Evolutionary conservation across 306 rosid species (phyloP), one percentile per base, ranked within the genome.

Genomic region (Arachis hypogaea): DNA sequence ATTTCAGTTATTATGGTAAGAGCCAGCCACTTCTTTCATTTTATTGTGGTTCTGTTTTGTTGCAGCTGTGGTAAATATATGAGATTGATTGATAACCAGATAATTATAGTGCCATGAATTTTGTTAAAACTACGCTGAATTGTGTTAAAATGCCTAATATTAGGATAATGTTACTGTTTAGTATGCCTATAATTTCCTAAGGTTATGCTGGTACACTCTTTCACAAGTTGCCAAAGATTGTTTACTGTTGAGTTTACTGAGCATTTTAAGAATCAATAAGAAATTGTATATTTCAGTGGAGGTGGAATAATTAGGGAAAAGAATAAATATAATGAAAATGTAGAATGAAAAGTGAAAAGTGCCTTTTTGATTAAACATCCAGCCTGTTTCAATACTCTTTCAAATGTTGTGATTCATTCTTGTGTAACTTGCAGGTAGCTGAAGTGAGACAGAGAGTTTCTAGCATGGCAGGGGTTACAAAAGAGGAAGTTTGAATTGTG

Each of bases 381-480:
- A 18, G 18, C 18, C 18, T 18, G 18, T 18, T 18, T 18, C 18
- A 18, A 18, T 18, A 18, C 18, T 18, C 18, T 18, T 18, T 18
- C 18, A 18, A 18, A 18, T 18, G 18, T 18, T 18, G 18, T 18
- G 18, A 18, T 45, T 70, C 44, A 41, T 76, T 8, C 70, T 22
- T 50, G 6, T 73, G 40, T 73, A 51, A 41, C 57, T 64, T 81
- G 85, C 88, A 94, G 98, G 66, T 91, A 47, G 70, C 84, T 78
- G 85, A 59, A 69, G 72, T 94, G 5, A 85, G 80, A 74, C 51
- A 75, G 80, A 73, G 3, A 11, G 93, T 94, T 77, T 86, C 90
- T 33, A 63, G 82, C 74, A 88, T 91, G 90, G 80, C 92, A 8
- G 76, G 82, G 61, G 89, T 74, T 80, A 18, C 0, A 18, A 18